Evolutionary conservation across 1,139 yeast genomes (phyloP), one percentile per base, ranked within the genome.

Genomic region (Candida dubliniensis): DNA sequence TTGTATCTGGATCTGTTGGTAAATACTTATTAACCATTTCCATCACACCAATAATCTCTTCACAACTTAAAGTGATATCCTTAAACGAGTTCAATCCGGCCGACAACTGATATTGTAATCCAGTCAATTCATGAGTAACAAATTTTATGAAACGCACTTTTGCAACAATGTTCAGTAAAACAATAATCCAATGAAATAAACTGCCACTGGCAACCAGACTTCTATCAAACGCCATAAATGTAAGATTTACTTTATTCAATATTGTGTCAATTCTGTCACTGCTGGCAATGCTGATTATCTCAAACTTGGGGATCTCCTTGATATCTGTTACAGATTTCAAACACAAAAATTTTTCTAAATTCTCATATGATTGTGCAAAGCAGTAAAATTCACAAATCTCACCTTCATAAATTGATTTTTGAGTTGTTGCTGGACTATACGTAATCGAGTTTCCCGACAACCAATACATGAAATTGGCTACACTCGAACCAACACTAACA

Each of bases 381-480:
- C 26, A 34, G 12, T 31, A 30, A 4, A 40, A 31, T 36, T 49
- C 50, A 34, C 36, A 30, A 9, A 46, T 25, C 13, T 40, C 38
- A 5, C 47, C 49, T 13, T 31, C 31, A 36, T 43, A 32, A 18
- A 5, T 26, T n/a, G 15, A 35, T 1, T 14, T 23, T 12, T 10
- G 10, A 5, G 13, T 36, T 8, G 10, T 12, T 9, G 13, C 2
- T 13, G 45, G 35, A 7, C 11, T 31, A 14, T 42, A 42, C 4
- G 7, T 39, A 13, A 52, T 34, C 8, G 50, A 40, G 6, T 53
- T 47, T 10, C 72, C 75, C 40, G 67, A 54, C 10, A 76, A 34
- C 84, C 85, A 81, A 2, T 62, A 51, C 10, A 77, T 31, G 46
- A 78, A 71, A 7, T 52, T 46, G n/a, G 68, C 61, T 12, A 77